Base-by-base conservation (phyloP, 768 basidiomycete genomes). In the Mycena polygramma region DNA sequence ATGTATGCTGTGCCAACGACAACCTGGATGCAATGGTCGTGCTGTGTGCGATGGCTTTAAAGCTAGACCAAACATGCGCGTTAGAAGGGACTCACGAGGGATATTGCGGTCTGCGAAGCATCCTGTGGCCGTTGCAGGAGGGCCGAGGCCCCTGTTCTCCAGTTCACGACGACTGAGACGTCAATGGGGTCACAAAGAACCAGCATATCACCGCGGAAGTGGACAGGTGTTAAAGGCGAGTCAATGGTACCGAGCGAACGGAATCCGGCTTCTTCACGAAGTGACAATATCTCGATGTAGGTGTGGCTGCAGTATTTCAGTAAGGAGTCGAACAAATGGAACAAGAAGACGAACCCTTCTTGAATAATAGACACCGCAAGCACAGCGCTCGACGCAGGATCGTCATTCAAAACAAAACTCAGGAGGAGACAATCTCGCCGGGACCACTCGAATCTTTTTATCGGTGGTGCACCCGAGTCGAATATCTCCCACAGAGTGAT, bases 11-110 rank as follows among this genome's bases (percentile, higher is more conserved):
- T 74, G 0, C 84, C 78, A 66, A 90, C 86, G 6, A 88, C 75
- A 10, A 90, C 84, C 71, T 90, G 87, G 35, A 87, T 78, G 63
- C 87, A 88, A 10, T 82, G 81, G 73, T 91, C 87, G 67, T 84
- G 79, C 84, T 89, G 69, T 15, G 41, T 46, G 39, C 30, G 17
- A 62, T 69, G 68, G n/a, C n/a, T n/a, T n/a, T n/a, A 60, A 52
- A 60, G 43, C 5, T 6, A 17, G 7, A 20, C 30, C 19, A 22
- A 17, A 19, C 3, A 19, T 22, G 20, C 11, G 10, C 41, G 41
- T 30, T 30, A 6, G 30, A 30, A 41, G 15, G 41, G 15, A 36
- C 72, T 46, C 65, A 48, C 37, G 11, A 70, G 14, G 14, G 43
- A 22, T 22, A 26, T 36, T 20, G 41, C 77, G 79, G 74, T 67